These are phyloP conservation scores for Penicillium mononematosum DNA, from an alignment of 495 filamentous ascomycete species.

Conservation along the genomic window DNA sequence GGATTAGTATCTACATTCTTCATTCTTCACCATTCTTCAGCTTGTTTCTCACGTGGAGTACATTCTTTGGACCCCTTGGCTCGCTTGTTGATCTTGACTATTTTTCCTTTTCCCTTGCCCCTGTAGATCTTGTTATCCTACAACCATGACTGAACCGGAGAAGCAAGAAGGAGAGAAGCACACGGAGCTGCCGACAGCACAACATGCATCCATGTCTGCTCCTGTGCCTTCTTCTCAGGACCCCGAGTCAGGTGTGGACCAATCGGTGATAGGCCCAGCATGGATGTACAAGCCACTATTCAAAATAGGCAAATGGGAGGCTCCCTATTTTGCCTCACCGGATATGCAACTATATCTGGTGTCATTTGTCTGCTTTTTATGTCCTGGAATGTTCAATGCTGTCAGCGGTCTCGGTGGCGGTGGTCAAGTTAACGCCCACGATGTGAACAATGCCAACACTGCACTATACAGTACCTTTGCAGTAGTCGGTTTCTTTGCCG, in stretches of 20 bases:
- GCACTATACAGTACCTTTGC: constrained; percentile 82
- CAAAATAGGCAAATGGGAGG: constrained; percentile 50
- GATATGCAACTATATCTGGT: constrained; percentile 72
- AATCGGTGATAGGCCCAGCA: constrained; percentile 32
- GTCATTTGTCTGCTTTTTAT: constrained; percentile 84
- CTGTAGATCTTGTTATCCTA: constrained; percentile 5
- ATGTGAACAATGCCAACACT: constrained; percentile 67
- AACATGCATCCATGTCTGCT: constrained; percentile 13
- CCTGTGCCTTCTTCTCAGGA: constrained; percentile 18
- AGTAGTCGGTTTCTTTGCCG: constrained; percentile 83
- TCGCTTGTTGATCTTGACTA: constrained; percentile 3
- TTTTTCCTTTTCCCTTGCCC: background rate
- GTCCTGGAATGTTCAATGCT: constrained; percentile 85
- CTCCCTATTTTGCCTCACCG: constrained; percentile 75
- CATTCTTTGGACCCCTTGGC: constrained; percentile 12
- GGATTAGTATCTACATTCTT: background rate
- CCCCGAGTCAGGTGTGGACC: constrained; percentile 30
- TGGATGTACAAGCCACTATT: constrained; percentile 70
- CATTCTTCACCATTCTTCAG: constrained; percentile 8
- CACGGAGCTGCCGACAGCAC: constrained; percentile 17
- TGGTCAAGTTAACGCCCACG: constrained; percentile 58
- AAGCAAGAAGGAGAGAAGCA: constrained; percentile 8
- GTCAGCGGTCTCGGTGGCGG: constrained; percentile 71
- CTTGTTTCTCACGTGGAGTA: constrained; percentile 4
- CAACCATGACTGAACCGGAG: constrained; percentile 4